Percentiles rank a stretch among this genome's conserved stretches.
Conservation (phyloP, 164 flowering plant genomes). For the Annona cherimola region DNA sequence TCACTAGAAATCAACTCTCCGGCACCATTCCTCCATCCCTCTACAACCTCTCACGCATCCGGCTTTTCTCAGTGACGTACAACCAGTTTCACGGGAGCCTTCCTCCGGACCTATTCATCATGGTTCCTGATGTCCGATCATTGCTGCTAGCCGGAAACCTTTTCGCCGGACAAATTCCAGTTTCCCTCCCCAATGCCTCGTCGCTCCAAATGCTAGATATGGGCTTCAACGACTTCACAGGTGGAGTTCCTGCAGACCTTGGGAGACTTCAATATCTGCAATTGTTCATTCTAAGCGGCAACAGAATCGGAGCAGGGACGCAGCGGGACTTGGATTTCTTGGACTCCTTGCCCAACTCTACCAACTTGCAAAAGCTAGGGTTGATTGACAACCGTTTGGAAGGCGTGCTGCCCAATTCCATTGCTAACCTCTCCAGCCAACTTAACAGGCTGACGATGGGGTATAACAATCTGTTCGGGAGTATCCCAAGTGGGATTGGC, state of each 20-base stretch:
- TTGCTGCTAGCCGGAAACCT: neutral
- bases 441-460: neutral
- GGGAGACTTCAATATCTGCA: neutral
- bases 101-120: neutral
- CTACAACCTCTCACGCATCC: neutral
- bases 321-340: neutral
- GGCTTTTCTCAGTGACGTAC: neutral
- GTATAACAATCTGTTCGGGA: neutral
- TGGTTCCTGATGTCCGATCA: neutral
- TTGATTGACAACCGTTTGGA: neutral
- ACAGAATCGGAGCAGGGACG: neutral
- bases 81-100: neutral
- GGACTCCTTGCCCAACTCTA: neutral
- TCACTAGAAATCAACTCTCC: conserved; percentile 28
- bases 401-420: neutral
- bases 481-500: neutral
- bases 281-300: neutral
- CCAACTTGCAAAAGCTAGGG: neutral
- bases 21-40: conserved; percentile 36
- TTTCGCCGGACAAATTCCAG: neutral
- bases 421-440: neutral
- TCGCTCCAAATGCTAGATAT: neutral
- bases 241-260: neutral
- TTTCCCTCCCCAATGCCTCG: neutral
- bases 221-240: neutral